Evolutionary conservation across 2,329 filamentous ascomycete species (phyloP).

Genomic region (Colletotrichum brevisporum): DNA sequence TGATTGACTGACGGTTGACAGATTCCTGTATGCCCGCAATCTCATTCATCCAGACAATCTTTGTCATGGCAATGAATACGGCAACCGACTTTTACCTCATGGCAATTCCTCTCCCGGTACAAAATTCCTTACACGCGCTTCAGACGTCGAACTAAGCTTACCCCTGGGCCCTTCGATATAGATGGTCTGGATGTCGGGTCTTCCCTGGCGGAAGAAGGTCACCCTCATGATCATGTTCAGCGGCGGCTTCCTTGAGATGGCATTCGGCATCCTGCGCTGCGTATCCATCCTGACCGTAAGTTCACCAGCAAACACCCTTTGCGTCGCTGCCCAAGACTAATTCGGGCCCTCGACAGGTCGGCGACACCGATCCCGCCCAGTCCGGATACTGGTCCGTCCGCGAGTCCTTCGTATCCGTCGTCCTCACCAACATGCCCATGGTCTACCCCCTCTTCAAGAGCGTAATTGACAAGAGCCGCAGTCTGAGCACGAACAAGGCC

Average conservation of each 20-base stretch:
- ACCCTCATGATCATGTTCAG: conserved; percentile 37
- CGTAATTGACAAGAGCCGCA: conserved; percentile 44
- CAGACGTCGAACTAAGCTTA: neutral
- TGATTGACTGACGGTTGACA: neutral
- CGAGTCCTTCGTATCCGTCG: conserved; percentile 56
- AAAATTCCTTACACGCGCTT: neutral
- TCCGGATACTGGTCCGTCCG: conserved; percentile 56
- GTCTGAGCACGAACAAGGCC: conserved; percentile 24
- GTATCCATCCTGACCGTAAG: conserved; percentile 32
- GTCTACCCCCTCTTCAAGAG: conserved; percentile 52
- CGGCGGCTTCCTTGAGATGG: conserved; percentile 35
- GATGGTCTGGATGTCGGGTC: conserved; percentile 34
- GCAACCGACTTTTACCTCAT: conserved; percentile 33
- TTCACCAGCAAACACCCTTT: neutral
- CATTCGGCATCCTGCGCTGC: conserved; percentile 34
- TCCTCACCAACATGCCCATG: conserved; percentile 57
- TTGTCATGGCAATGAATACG: conserved; percentile 35
- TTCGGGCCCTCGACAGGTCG: conserved; percentile 40
- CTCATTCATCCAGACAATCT: conserved; percentile 26
- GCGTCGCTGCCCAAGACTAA: neutral
- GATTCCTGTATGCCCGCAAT: conserved; percentile 23
- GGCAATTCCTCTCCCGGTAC: conserved; percentile 25
- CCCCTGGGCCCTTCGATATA: neutral
- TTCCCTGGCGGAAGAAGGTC: conserved; percentile 32
- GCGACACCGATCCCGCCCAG: conserved; percentile 49